Percentiles rank a stretch among this genome's conserved stretches.
Conservation (phyloP, 2,329 filamentous ascomycete species). For the Ascochyta lentis region DNA sequence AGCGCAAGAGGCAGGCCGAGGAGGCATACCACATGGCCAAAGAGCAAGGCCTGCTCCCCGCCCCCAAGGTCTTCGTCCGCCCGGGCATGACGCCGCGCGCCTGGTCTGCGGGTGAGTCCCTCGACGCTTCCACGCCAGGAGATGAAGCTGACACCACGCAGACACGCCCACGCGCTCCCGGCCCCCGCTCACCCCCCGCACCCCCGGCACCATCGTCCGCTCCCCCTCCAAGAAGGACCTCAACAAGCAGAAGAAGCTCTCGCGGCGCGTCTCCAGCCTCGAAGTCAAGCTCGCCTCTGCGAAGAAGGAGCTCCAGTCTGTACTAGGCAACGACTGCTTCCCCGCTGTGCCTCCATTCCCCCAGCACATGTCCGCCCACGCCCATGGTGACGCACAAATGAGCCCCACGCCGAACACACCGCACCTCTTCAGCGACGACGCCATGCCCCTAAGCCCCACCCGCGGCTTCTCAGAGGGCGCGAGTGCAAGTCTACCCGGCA, state of each 20-base stretch:
- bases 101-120: constrained; percentile 11
- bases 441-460: constrained; percentile 21
- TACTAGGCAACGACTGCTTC: constrained; percentile 52
- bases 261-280: constrained; percentile 66
- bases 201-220: constrained; percentile 49
- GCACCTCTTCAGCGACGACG: constrained; percentile 31
- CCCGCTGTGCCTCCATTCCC: constrained; percentile 49
- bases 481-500: constrained; percentile 9
- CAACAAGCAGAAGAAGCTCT: constrained; percentile 62
- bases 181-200: constrained; percentile 22
- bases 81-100: constrained; percentile 24
- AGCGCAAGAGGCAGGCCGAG: constrained; percentile 40
- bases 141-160: neutral
- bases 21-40: constrained; percentile 43
- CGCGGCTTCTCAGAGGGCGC: neutral
- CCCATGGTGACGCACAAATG: constrained; percentile 25
- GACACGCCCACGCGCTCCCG: neutral
- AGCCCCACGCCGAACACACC: constrained; percentile 15
- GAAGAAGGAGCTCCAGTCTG: constrained; percentile 60
- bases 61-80: constrained; percentile 42
- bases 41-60: constrained; percentile 41
- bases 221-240: constrained; percentile 64
- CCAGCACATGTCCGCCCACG: neutral
- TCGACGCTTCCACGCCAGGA: neutral
- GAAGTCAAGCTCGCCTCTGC: constrained; percentile 64